These are phyloP conservation scores for Chalciporus pseudorubinellus DNA, from an alignment of 768 basidiomycete genomes.

Conservation along the genomic window DNA sequence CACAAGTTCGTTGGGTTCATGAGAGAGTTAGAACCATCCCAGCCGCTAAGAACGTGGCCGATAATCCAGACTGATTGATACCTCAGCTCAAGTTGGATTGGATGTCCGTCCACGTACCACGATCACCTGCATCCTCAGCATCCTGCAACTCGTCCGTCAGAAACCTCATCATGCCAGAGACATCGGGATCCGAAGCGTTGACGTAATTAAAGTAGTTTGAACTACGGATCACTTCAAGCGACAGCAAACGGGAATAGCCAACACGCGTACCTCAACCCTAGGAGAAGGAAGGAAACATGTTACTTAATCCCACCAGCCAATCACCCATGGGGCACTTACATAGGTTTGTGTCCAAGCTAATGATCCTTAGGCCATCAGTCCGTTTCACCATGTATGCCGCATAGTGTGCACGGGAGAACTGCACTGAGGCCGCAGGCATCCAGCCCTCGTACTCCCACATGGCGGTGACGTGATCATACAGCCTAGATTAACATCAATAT, in stretches of 20 bases:
- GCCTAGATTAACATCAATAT: conserved; percentile 40
- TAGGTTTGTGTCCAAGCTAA: conserved; percentile 74
- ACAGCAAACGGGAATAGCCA: conserved; percentile 1
- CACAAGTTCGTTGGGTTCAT: conserved; percentile 68
- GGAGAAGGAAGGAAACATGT: conserved; percentile 1
- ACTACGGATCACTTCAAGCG: conserved; percentile 30
- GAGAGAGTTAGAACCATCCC: conserved; percentile 71
- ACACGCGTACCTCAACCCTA: conserved; percentile 33
- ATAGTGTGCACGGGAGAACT: conserved; percentile 64
- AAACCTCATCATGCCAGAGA: conserved; percentile 74
- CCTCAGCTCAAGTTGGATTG: conserved; percentile 10
- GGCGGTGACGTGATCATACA: conserved; percentile 70
- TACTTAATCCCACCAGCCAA: not conserved
- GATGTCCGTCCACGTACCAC: conserved; percentile 42
- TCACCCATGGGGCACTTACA: conserved; percentile 46
- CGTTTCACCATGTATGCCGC: conserved; percentile 70
- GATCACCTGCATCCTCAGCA: conserved; percentile 73
- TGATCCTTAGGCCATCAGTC: conserved; percentile 62
- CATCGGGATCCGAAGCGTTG: conserved; percentile 66
- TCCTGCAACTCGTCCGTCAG: conserved; percentile 75
- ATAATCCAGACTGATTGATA: conserved; percentile 44
- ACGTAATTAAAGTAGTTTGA: conserved; percentile 78
- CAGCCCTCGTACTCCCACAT: conserved; percentile 73
- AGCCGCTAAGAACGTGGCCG: conserved; percentile 58
- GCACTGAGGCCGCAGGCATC: conserved; percentile 56